Percentiles rank a stretch among this genome's conserved stretches.
Evolutionary conservation across 768 basidiomycete species (phyloP).

Genomic region (Filobasidium wieringae): DNA sequence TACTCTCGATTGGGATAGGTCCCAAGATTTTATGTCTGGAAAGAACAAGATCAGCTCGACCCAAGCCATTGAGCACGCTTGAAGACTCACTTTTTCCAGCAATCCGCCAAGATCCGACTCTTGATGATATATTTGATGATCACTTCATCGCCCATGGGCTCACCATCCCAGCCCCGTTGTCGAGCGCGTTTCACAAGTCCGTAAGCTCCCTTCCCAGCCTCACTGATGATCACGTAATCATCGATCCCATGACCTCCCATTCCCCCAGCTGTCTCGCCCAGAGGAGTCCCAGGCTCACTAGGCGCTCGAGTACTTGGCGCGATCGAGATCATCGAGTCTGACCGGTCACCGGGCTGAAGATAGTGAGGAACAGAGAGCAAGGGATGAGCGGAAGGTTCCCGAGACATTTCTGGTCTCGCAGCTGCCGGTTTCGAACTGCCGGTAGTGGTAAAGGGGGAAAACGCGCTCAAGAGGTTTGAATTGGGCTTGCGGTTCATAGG

Average conservation of each 20-base stretch:
- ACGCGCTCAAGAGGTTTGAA: slow-evolving; percentile 21
- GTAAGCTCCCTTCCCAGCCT: slow-evolving; percentile 89
- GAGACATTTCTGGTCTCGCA: neutral
- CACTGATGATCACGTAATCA: slow-evolving; percentile 71
- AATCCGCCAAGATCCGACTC: slow-evolving; percentile 93
- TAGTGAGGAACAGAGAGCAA: slow-evolving; percentile 7
- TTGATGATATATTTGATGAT: slow-evolving; percentile 99
- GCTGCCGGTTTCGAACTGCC: slow-evolving; percentile 11
- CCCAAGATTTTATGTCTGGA: slow-evolving; percentile 71
- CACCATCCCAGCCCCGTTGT: slow-evolving; percentile 61
- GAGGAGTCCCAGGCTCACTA: slow-evolving; percentile 34
- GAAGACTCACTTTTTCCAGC: slow-evolving; percentile 65
- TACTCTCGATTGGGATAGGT: slow-evolving; percentile 89
- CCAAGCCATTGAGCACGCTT: neutral
- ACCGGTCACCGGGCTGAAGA: slow-evolving; percentile 14
- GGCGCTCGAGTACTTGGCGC: slow-evolving; percentile 36
- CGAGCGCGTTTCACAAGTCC: slow-evolving; percentile 84
- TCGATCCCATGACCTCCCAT: slow-evolving; percentile 62
- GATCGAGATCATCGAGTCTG: slow-evolving; percentile 30
- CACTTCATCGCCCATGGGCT: slow-evolving; percentile 64
- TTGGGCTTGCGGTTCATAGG: slow-evolving; percentile 18
- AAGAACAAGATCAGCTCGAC: neutral
- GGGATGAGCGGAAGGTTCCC: slow-evolving; percentile 1
- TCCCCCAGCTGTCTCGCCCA: slow-evolving; percentile 36
- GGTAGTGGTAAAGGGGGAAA: slow-evolving; percentile 29